phyloP scores from a whole-genome alignment of 441 rosid species.

The Jatropha podagrica region DNA sequence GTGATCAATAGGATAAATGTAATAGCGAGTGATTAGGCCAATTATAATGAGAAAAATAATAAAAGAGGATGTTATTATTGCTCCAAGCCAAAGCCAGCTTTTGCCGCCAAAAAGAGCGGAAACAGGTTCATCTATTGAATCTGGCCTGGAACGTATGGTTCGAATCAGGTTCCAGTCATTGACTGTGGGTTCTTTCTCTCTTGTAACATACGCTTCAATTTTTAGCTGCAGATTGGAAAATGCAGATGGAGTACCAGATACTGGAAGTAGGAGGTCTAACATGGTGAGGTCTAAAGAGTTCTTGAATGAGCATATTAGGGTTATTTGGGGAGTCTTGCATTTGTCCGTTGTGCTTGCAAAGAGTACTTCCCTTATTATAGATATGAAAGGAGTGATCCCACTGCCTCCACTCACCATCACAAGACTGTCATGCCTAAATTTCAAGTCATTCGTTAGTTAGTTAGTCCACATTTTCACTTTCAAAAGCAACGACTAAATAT shows the following conservation, averaged over 20 bases:
- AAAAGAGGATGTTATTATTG: slow-evolving; percentile 67
- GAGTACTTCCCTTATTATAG: slow-evolving; percentile 67
- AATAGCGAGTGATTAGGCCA: slow-evolving; percentile 57
- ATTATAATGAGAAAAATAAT: slow-evolving; percentile 53
- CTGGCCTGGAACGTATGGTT: slow-evolving; percentile 65
- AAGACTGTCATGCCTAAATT: slow-evolving; percentile 61
- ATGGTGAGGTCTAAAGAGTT: slow-evolving; percentile 66
- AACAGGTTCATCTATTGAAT: slow-evolving; percentile 49
- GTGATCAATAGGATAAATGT: slow-evolving; percentile 58
- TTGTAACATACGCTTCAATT: slow-evolving; percentile 76
- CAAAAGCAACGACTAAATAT: neutral
- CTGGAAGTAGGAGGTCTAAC: slow-evolving; percentile 75
- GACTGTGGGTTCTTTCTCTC: slow-evolving; percentile 42
- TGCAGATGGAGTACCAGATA: slow-evolving; percentile 39
- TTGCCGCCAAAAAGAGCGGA: slow-evolving; percentile 68
- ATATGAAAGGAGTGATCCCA: slow-evolving; percentile 85
- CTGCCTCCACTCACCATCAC: slow-evolving; percentile 98
- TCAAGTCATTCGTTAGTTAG: neutral
- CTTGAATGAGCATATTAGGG: slow-evolving; percentile 73
- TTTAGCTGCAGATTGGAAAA: slow-evolving; percentile 48
- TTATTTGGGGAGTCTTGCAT: slow-evolving; percentile 52
- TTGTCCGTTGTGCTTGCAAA: slow-evolving; percentile 36
- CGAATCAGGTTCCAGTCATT: slow-evolving; percentile 31
- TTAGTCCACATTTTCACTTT: neutral
- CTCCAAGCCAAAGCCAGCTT: slow-evolving; percentile 78